Evolutionary conservation across 2,329 filamentous ascomycete species (phyloP).

Genomic region (Alternaria sp.): DNA sequence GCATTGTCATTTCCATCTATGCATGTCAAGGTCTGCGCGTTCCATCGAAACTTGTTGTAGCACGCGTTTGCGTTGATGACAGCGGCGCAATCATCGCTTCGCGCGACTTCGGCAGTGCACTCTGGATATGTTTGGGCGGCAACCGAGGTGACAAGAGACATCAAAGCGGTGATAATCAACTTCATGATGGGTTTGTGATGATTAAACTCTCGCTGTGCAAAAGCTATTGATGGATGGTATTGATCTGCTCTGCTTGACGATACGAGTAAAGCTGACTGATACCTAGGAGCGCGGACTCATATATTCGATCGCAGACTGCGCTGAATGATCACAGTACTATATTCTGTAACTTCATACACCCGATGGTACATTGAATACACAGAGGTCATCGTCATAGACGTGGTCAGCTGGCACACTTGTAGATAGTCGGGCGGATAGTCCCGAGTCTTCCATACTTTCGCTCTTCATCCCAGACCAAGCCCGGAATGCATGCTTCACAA

Average conservation of each 20-base stretch:
- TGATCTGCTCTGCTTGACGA: not conserved
- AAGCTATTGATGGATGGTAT: not conserved
- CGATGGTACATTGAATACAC: not conserved
- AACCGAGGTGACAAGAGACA: slow-evolving; percentile 22
- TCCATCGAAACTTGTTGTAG: slow-evolving; percentile 42
- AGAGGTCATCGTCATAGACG: not conserved
- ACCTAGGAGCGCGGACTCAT: not conserved
- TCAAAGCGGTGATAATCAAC: slow-evolving; percentile 14
- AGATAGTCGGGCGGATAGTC: slow-evolving; percentile 3
- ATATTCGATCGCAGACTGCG: not conserved
- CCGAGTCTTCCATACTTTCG: not conserved
- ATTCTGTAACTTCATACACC: not conserved
- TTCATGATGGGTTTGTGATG: slow-evolving; percentile 21
- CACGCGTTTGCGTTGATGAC: slow-evolving; percentile 46
- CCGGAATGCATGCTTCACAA: not conserved
- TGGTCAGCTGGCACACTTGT: not conserved
- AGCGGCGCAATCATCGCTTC: slow-evolving; percentile 39
- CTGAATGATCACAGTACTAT: not conserved
- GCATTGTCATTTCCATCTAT: slow-evolving; percentile 36
- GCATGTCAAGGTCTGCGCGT: slow-evolving; percentile 33
- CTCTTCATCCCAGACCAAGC: not conserved
- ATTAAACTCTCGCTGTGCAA: not conserved
- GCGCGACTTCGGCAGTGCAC: slow-evolving; percentile 34
- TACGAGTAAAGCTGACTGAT: not conserved
- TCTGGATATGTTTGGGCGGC: slow-evolving; percentile 28